Percentiles rank a stretch among this genome's conserved stretches.
phyloP scores from a whole-genome alignment of 2,329 filamentous ascomycete genomes.

The Raffaelea ambrosiae region DNA sequence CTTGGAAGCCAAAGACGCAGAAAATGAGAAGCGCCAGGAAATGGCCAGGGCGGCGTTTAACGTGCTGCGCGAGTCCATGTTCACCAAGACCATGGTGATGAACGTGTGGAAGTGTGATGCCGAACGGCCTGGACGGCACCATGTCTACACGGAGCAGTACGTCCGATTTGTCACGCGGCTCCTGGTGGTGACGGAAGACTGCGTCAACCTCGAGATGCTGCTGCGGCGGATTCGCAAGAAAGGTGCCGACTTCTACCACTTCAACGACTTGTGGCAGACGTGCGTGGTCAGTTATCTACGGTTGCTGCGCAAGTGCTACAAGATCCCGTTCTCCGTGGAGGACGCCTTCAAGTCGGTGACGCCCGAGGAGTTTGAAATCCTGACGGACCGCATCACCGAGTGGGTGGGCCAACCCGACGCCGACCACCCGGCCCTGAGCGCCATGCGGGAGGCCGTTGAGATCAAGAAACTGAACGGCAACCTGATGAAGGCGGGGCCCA shows the following conservation, averaged over 20 bases:
- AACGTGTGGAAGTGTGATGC: constrained; percentile 93
- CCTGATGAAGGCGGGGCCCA: constrained; percentile 73
- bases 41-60: constrained; percentile 67
- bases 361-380: constrained; percentile 49
- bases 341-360: constrained; percentile 47
- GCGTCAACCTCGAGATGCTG: constrained; percentile 66
- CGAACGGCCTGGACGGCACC: constrained; percentile 74
- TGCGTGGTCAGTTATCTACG: constrained; percentile 46
- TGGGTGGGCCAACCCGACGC: constrained; percentile 37
- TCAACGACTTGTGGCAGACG: constrained; percentile 50
- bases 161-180: constrained; percentile 72
- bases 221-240: constrained; percentile 74
- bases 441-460: constrained; percentile 50
- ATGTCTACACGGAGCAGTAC: constrained; percentile 85
- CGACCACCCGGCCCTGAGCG: constrained; percentile 37
- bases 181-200: constrained; percentile 66
- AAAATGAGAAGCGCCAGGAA: neutral
- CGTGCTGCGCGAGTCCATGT: constrained; percentile 64
- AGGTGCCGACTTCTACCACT: constrained; percentile 64
- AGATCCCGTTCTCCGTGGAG: constrained; percentile 36
- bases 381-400: constrained; percentile 44
- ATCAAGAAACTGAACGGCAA: constrained; percentile 70
- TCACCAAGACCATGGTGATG: constrained; percentile 90
- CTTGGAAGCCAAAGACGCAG: too few species aligned
- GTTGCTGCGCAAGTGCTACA: constrained; percentile 40